These are phyloP conservation scores for Neurospora tetraspora DNA, from an alignment of 495 filamentous ascomycete genomes.

Conservation along the genomic window DNA sequence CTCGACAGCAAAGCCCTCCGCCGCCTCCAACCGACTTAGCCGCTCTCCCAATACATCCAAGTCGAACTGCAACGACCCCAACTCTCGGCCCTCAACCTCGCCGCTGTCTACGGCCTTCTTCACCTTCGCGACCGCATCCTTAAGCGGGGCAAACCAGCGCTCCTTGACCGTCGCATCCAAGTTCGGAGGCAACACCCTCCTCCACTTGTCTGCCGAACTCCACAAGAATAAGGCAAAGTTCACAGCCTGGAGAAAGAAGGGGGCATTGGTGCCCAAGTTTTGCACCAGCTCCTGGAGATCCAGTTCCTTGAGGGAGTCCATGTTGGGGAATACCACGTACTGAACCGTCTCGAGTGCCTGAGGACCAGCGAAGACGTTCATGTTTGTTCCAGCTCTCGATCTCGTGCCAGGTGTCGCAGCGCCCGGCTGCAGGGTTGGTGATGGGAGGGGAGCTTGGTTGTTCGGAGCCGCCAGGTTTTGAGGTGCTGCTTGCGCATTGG, in stretches of 20 bases:
- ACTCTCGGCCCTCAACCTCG: conserved; percentile 11
- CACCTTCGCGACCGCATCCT: conserved; percentile 32
- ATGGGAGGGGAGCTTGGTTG: background rate
- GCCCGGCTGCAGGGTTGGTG: conserved; percentile 1
- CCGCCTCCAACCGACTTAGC: conserved; percentile 15
- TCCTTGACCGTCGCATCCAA: conserved; percentile 38
- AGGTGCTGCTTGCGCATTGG: conserved; percentile 6
- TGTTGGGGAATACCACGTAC: conserved; percentile 34
- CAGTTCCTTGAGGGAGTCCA: conserved; percentile 19
- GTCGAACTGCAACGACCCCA: conserved; percentile 20
- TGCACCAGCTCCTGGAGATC: conserved; percentile 16
- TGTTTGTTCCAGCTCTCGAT: conserved; percentile 13
- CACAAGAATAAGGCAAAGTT: conserved; percentile 45
- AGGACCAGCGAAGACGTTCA: conserved; percentile 50
- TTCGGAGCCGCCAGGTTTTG: background rate
- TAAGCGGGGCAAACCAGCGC: conserved; percentile 43
- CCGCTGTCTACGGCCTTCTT: conserved; percentile 20
- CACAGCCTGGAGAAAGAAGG: conserved; percentile 36
- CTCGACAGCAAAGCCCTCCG: conserved; percentile 8
- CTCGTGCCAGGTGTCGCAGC: conserved; percentile 8
- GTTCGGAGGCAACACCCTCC: conserved; percentile 27
- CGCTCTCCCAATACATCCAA: conserved; percentile 29
- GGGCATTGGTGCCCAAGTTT: conserved; percentile 26
- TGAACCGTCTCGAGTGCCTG: conserved; percentile 36
- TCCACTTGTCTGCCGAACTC: conserved; percentile 25